Base-by-base conservation (phyloP, 129 eudicot species). In the Glebionis coronaria region DNA sequence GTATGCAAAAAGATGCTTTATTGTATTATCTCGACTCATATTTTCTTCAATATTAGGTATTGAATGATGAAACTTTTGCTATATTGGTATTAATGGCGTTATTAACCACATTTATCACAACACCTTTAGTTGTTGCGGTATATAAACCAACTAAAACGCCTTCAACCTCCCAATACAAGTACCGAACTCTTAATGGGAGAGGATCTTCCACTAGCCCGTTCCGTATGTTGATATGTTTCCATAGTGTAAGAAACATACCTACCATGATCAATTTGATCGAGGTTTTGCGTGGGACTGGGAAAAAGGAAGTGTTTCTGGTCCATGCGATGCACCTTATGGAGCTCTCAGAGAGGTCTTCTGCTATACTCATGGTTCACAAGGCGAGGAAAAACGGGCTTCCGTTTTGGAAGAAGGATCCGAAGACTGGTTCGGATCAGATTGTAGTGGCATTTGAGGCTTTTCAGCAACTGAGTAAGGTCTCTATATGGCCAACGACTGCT, bases 301-400 rank as follows among this genome's bases (percentile, higher is more conserved):
- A 83, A 74, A 76, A 53, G 18, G 88, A 73, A 65, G 89, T 88
- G 29, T 84, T 90, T 51, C 67, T 83, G 14, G 97, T 90, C 51
- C 90, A 84, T 3, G 97, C 90, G 0, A 84, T 90, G 97, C 97
- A 90, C 84, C 88, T 86, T 61, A 86, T 82, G 91, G 95, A 90
- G 74, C 88, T 90, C 1, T 84, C 97, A 3, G 97, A 90, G 60
- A 70, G 97, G 79, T 75, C 97, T 16, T 90, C 97, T 2, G 95
- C 97, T 1, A 86, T 90, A 51, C 80, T 79, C 13, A 87, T 90
- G 97, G 95, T 84, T 29, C 95, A 90, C 74, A 90, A 81, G 80
- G 91, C 88, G 0, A 70, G 91, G 53, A 90, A 40, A 68, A 90
- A 86, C 16, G 97, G 97, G 44, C 60, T 87, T 50, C 95, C 97